phyloP scores from a whole-genome alignment of 805 yeast genomes.

The Wickerhamiella azyma region DNA sequence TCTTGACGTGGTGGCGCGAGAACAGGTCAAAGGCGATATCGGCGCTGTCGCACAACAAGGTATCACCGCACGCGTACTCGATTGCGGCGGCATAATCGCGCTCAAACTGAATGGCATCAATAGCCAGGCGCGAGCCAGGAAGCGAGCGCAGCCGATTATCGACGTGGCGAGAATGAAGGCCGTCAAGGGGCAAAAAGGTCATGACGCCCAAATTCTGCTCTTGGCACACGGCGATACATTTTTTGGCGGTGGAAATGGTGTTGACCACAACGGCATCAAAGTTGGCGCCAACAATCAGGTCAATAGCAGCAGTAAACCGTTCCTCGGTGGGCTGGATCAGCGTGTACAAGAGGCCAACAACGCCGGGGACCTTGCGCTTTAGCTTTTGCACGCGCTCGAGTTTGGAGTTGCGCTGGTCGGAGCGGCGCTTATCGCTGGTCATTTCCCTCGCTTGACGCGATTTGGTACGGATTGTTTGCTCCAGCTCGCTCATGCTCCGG shows the following conservation, averaged over 20 bases:
- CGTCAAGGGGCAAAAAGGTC: conserved; percentile 77
- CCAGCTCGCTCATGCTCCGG: conserved; percentile 26
- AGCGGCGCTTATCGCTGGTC: conserved; percentile 62
- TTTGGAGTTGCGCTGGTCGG: conserved; percentile 51
- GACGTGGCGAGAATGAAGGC: conserved; percentile 46
- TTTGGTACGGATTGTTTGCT: conserved; percentile 46
- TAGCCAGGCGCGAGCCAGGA: conserved; percentile 46
- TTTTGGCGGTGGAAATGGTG: conserved; percentile 48
- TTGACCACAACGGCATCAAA: conserved; percentile 80
- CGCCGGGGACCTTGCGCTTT: conserved; percentile 69
- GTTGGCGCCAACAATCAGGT: conserved; percentile 56
- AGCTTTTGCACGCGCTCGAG: conserved; percentile 61
- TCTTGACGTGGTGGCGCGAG: conserved; percentile 41
- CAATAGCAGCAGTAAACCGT: conserved; percentile 15
- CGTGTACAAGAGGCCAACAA: conserved; percentile 68
- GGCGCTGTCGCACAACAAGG: conserved; percentile 64
- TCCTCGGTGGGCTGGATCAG: conserved; percentile 51
- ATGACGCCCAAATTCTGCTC: conserved; percentile 78
- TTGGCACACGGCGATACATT: conserved; percentile 65
- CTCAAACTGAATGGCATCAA: conserved; percentile 64
- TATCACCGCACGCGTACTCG: conserved; percentile 62
- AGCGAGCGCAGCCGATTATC: conserved; percentile 36
- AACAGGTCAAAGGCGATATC: conserved; percentile 55
- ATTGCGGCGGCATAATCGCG: conserved; percentile 59
- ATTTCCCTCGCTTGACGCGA: conserved; percentile 53